Evolutionary conservation across 2,329 filamentous ascomycete genomes (phyloP), one percentile per base, ranked within the genome.

Genomic region (Whalleya microplaca): DNA sequence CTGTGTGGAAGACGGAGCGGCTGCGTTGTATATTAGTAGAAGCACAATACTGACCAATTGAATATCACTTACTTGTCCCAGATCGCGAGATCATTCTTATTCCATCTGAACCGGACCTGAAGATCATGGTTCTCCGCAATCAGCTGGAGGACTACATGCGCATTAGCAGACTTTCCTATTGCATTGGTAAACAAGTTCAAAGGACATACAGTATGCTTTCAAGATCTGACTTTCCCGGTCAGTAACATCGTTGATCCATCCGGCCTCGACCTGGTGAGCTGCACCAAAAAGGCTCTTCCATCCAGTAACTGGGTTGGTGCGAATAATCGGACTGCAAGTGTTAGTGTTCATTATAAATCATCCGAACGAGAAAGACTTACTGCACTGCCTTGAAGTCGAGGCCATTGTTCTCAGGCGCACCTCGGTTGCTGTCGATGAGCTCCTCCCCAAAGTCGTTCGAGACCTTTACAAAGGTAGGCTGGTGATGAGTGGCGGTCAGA

Each of bases 261-360:
- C 80, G 43, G 72, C 76, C 66, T 80, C 80, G 29, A 80, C 58
- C 20, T 62, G 59, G 9, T 47, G 51, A 29, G 42, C 61, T 8
- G 55, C 56, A 18, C 56, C 73, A 57, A 77, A 84, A 4, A 83
- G 74, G 0, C 78, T 80, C 65, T 84, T 84, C 80, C 82, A 84
- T 0, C 82, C 82, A 2, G 81, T 84, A 2, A 83, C 81, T 2
- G 82, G 84, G 64, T 87, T 87, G 4, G 84, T 86, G 2, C 84
- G 78, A 42, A 86, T 73, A 2, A 85, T 71, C 1, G 83, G 83
- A 64, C 59, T 62, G 3, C 9, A 1, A 45, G n/a, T 20, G 16
- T 56, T 51, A 55, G 44, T 27, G 14, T 9, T 16, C 41, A 41
- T 10, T 18, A 42, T 32, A 5, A n/a, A 16, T 32, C 19, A 43